These are phyloP conservation scores for Exophiala mesophila DNA, from an alignment of 2,329 filamentous ascomycete species.

Conservation along the genomic window DNA sequence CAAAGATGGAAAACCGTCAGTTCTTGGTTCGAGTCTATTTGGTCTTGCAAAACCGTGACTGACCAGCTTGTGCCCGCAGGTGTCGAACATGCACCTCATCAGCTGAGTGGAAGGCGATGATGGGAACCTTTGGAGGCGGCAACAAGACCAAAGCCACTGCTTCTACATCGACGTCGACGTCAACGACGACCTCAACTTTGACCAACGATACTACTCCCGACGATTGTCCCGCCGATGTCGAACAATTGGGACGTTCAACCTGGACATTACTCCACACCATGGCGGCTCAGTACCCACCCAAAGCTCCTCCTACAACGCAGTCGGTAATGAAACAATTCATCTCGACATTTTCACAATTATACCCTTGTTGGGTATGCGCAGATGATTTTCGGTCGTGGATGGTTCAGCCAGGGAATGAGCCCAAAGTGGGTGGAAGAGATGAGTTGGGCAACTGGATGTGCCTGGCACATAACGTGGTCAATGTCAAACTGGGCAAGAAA, in stretches of 20 bases:
- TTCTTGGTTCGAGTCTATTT: too few relatives aligned
- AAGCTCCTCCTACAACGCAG: slow-evolving; percentile 65
- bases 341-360: slow-evolving; percentile 73
- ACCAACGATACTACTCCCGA: not conserved
- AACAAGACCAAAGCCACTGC: slow-evolving; percentile 22
- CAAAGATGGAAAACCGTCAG: slow-evolving; percentile 48
- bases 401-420: slow-evolving; percentile 58
- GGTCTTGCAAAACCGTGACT: too few relatives aligned
- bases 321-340: slow-evolving; percentile 74
- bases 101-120: slow-evolving; percentile 43
- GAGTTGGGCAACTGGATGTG: slow-evolving; percentile 49
- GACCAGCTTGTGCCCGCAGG: slow-evolving; percentile 32
- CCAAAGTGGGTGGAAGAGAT: slow-evolving; percentile 50
- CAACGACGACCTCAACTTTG: slow-evolving; percentile 31
- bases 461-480: slow-evolving; percentile 48
- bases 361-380: slow-evolving; percentile 94
- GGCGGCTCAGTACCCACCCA: slow-evolving; percentile 75
- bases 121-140: slow-evolving; percentile 32
- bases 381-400: slow-evolving; percentile 86
- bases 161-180: slow-evolving; percentile 10
- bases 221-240: slow-evolving; percentile 88
- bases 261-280: slow-evolving; percentile 95
- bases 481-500: slow-evolving; percentile 77
- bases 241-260: slow-evolving; percentile 74
- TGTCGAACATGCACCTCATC: slow-evolving; percentile 47